Base-by-base conservation (phyloP, 306 rosid genomes). In the Ceratonia siliqua region DNA sequence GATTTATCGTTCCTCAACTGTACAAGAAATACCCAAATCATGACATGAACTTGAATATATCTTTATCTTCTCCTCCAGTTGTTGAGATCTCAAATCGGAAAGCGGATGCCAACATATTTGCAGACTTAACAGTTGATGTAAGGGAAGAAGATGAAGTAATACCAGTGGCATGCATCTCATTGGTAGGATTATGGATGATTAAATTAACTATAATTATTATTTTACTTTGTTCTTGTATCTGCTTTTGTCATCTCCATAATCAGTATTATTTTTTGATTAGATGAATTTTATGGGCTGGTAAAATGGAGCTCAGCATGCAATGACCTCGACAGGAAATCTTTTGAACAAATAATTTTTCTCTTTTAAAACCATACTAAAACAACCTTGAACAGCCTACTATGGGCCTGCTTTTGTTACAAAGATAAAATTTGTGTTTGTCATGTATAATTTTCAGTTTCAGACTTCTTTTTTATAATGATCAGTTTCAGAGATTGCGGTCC, bases 21-120 rank as follows among this genome's bases (percentile, higher is more conserved):
- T 94, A 91, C 90, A 87, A 78, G 88, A 94, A 91, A 79, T 94
- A 91, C 76, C 98, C 97, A 27, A 87, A 91, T 80, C 89, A 84
- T 72, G 78, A 86, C 66, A 88, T 91, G 95, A 85, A 89, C 77
- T 87, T 94, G 87, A 94, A 91, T 52, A 66, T 94, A 72, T 83
- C 96, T 42, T 86, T 94, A 42, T 79, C 90, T 74, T 88, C 92
- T 72, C 89, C 97, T 72, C 97, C 97, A 1, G 74, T 66, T 63
- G 79, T 90, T 64, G 79, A 73, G 81, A 87, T 94, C 78, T 85
- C 90, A 35, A 86, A 90, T 63, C 84, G 73, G 20, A 79, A 76
- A 68, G 85, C 83, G 4, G 86, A 84, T 32, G 89, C 85, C 35
- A 55, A 62, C 10, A 30, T 86, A 59, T 58, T 81, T 50, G 75